phyloP scores from a whole-genome alignment of 306 rosid species.

The Fragaria ananassa region DNA sequence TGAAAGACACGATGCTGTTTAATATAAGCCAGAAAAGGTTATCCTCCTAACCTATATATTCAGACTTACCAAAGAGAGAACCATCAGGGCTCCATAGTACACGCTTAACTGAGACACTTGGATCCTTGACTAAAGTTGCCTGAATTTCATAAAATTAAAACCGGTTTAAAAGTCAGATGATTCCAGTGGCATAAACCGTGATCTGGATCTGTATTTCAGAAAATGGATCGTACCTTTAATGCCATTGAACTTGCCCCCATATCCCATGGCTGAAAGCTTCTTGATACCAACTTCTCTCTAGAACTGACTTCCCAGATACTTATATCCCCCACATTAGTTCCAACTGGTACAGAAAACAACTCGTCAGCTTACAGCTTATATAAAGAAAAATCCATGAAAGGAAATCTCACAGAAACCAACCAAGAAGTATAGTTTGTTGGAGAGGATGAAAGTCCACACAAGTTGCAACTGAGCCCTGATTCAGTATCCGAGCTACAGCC shows the following conservation, averaged over 20 bases:
- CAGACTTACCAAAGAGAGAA: constrained; percentile 63
- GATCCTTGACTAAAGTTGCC: constrained; percentile 84
- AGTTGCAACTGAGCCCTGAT: constrained; percentile 72
- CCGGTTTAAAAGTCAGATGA: not conserved
- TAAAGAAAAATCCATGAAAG: not conserved
- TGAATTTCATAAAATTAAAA: constrained; percentile 39
- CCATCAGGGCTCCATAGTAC: constrained; percentile 94
- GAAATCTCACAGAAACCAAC: constrained; percentile 32
- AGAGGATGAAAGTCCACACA: constrained; percentile 94
- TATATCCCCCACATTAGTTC: constrained; percentile 79
- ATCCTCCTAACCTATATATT: not conserved
- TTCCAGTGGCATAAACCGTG: constrained; percentile 3
- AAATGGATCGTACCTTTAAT: constrained; percentile 48
- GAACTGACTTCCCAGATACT: constrained; percentile 92
- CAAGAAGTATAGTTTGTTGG: constrained; percentile 84
- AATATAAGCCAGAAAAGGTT: not conserved
- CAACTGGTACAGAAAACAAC: constrained; percentile 47
- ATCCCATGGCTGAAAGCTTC: constrained; percentile 77
- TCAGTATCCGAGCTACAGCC: constrained; percentile 56
- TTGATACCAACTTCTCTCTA: constrained; percentile 61
- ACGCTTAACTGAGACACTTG: constrained; percentile 75
- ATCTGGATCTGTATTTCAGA: not conserved
- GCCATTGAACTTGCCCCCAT: constrained; percentile 66
- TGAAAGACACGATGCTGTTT: constrained; percentile 15
- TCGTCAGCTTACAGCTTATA: not conserved